Evolutionary conservation across 257 asterid genomes (phyloP).

Genomic region (Lithospermum erythrorhizon): DNA sequence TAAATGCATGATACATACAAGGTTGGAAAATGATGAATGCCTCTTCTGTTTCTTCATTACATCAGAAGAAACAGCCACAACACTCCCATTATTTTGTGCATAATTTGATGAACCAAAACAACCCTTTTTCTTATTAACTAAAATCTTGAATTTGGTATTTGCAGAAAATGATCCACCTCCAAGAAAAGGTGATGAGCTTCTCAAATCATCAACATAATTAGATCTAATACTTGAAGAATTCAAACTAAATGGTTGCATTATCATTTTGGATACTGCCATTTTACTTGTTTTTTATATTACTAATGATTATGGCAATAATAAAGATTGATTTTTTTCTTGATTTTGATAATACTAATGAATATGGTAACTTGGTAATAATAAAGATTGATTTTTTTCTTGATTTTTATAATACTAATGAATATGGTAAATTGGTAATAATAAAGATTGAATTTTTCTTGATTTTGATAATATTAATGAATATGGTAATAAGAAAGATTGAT

Average conservation of each 20-base stretch:
- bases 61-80: constrained; percentile 52
- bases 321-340: no score
- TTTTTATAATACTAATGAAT: no score
- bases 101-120: constrained; percentile 4
- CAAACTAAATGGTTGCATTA: constrained; percentile 36
- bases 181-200: constrained; percentile 21
- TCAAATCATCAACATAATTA: constrained; percentile 24
- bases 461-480: no score
- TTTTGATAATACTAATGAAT: no score
- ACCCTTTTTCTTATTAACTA: constrained; percentile 1
- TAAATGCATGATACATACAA: constrained; percentile 24
- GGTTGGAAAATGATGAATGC: constrained; percentile 28
- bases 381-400: no score
- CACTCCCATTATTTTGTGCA: constrained; percentile 31
- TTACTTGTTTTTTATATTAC: no score
- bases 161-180: constrained; percentile 12
- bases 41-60: constrained; percentile 67
- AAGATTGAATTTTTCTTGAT: no score
- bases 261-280: constrained; percentile 25
- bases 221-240: constrained; percentile 44
- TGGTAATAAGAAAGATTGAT: no score
- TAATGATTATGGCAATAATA: no score
- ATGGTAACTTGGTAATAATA: no score
- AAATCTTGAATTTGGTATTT: constrained; percentile 23
- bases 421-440: no score